Base-by-base conservation (phyloP, 805 yeast genomes). In the Hanseniaspora taiwanica region DNA sequence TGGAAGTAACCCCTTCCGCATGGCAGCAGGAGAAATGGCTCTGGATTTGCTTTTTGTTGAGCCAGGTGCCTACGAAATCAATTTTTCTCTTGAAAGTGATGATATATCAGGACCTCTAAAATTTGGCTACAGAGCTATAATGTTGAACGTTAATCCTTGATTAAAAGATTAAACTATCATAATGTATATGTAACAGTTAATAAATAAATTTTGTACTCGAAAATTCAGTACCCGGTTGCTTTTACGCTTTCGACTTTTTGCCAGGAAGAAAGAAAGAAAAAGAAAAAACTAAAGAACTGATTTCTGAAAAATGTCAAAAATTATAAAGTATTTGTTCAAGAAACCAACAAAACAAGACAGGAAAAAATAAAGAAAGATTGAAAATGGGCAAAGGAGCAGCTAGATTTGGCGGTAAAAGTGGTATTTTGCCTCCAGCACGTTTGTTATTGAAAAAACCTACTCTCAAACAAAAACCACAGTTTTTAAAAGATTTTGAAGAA, bases 371-470 rank as follows among this genome's bases (percentile, higher is more conserved):
- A 7, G 25, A 13, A 4, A 27, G 10, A 35, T 13, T 10, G 19
- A 44, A 36, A 33, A 71, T 71, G 76, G 72, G 70, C 44, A 69
- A 66, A 50, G 66, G 68, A 34, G 56, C 63, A 23, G 65, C 67
- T 4, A 68, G 64, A 47, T 62, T 61, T 42, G 74, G 73, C 3
- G 63, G 64, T 45, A 80, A 81, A 59, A 78, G 89, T 37, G 96
- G 96, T 56, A 67, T 83, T 38, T 68, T 87, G 47, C 96, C 96
- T 37, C 66, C 63, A 41, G 77, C 83, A 8, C 77, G 94, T 51
- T 74, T 78, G 31, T 76, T 84, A 23, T 74, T 87, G 62, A 81
- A 77, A 51, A 72, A 73, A 41, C 83, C 86, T 4, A 60, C 68
- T 1, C 65, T 69, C 37, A 69, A 71, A 46, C 78, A 75, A 23